phyloP scores from a whole-genome alignment of 371 early-diverging fungal species.

The Mucor velutinosus region DNA sequence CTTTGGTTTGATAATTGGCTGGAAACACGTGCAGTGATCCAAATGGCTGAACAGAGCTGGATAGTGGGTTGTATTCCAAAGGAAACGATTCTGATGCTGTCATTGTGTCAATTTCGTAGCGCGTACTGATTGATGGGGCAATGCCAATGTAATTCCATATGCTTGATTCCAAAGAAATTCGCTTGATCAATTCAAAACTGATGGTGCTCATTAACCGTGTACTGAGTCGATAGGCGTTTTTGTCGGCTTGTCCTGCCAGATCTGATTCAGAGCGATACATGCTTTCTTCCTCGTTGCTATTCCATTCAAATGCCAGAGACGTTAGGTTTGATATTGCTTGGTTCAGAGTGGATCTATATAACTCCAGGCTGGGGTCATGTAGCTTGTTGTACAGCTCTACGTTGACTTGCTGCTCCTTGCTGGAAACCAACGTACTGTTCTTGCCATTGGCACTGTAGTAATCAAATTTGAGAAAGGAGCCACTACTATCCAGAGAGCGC shows the following conservation, averaged over 20 bases:
- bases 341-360: not conserved
- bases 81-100: conserved; percentile 9
- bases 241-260: not conserved
- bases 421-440: not conserved
- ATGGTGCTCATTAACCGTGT: conserved; percentile 5
- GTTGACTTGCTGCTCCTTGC: not conserved
- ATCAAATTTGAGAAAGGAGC: conserved; percentile 14
- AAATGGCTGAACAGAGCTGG: conserved; percentile 4
- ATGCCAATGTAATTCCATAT: conserved; percentile 31
- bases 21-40: conserved; percentile 23
- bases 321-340: not conserved
- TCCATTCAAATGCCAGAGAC: not conserved
- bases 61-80: conserved; percentile 2
- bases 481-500: conserved; percentile 5
- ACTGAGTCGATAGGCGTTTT: conserved; percentile 5
- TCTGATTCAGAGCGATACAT: not conserved
- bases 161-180: not conserved
- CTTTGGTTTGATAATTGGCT: conserved; percentile 5
- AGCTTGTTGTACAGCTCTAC: not conserved
- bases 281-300: not conserved
- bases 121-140: conserved; percentile 2
- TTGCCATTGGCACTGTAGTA: conserved; percentile 1
- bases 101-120: conserved; percentile 17
- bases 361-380: not conserved
- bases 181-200: conserved; percentile 14